Evolutionary conservation across 2,329 filamentous ascomycete genomes (phyloP).

Genomic region (Ceratocystis albifundus): DNA sequence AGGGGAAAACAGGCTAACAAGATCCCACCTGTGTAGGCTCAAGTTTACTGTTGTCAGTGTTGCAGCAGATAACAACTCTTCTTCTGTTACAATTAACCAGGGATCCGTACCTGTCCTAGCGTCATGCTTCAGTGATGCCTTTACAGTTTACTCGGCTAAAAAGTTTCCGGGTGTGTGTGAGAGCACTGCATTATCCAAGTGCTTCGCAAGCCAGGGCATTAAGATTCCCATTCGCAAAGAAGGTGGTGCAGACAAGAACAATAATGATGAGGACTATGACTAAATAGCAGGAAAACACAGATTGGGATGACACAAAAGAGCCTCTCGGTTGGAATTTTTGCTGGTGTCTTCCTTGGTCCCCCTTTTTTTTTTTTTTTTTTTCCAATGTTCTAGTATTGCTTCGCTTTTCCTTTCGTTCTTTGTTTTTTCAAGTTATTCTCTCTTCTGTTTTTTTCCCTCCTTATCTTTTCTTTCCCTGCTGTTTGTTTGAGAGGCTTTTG

Average conservation of each 20-base stretch:
- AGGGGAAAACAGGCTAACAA: neutral
- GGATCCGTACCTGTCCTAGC: constrained; percentile 73
- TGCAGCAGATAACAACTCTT: constrained; percentile 30
- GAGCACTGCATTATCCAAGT: constrained; percentile 80
- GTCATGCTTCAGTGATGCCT: constrained; percentile 72
- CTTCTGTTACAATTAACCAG: constrained; percentile 49
- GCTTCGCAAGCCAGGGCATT: constrained; percentile 85
- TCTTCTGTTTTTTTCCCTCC: neutral
- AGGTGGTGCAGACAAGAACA: constrained; percentile 38
- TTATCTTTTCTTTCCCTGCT: neutral
- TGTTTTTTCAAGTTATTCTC: neutral
- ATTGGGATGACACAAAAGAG: neutral
- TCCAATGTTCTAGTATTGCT: neutral
- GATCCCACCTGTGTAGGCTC: constrained; percentile 34
- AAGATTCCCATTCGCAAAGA: constrained; percentile 96
- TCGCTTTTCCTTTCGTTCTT: neutral
- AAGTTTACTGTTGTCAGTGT: constrained; percentile 76
- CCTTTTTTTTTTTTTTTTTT: no score
- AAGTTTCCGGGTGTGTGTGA: constrained; percentile 97
- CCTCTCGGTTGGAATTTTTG: neutral
- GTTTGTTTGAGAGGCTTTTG: neutral
- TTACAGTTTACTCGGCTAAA: constrained; percentile 93
- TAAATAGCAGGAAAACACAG: neutral
- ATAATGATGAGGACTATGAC: constrained; percentile 42
- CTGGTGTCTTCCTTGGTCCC: neutral